Evolutionary conservation across 192 early-diverging fungal species (phyloP).

Genomic region (Backusella tuberculispora): DNA sequence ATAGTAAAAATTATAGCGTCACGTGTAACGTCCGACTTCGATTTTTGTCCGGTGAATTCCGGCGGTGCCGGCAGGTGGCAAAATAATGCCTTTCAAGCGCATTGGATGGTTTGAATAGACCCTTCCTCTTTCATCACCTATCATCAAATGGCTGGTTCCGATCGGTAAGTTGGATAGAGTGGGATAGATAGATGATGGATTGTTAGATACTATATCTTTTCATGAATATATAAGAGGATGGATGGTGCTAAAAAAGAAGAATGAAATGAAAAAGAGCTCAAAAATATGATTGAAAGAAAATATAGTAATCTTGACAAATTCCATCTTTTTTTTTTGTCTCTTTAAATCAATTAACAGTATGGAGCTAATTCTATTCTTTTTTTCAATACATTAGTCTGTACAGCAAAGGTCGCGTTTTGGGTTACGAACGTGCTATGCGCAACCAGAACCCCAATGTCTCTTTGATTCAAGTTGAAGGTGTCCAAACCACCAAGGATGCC

Average conservation of each 20-base stretch:
- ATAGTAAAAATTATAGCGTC: not conserved
- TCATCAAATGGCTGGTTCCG: constrained; percentile 18
- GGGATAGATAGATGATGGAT: constrained; percentile 6
- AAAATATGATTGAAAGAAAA: not conserved
- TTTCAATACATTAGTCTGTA: constrained; percentile 77
- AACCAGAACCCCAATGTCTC: constrained; percentile 90
- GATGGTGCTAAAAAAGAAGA: not conserved
- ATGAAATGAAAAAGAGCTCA: not conserved
- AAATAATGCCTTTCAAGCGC: constrained; percentile 13
- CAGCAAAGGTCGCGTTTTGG: constrained; percentile 96
- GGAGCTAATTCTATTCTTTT: not conserved
- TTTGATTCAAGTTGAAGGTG: constrained; percentile 94
- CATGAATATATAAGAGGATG: not conserved
- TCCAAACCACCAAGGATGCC: constrained; percentile 87
- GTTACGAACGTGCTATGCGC: constrained; percentile 92
- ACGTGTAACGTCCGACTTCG: not conserved
- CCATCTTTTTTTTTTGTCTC: not conserved
- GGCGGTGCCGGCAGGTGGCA: not conserved
- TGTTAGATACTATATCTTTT: constrained; percentile 1
- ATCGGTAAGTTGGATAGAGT: constrained; percentile 21
- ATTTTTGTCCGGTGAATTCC: not conserved
- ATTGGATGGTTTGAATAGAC: constrained; percentile 4
- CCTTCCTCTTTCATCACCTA: constrained; percentile 27
- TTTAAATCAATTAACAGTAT: not conserved
- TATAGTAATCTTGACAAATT: not conserved